Percentiles rank a stretch among this genome's conserved stretches.
Conservation (phyloP, 2,329 filamentous ascomycete species). For the Phaeosphaeriaceae sp. region DNA sequence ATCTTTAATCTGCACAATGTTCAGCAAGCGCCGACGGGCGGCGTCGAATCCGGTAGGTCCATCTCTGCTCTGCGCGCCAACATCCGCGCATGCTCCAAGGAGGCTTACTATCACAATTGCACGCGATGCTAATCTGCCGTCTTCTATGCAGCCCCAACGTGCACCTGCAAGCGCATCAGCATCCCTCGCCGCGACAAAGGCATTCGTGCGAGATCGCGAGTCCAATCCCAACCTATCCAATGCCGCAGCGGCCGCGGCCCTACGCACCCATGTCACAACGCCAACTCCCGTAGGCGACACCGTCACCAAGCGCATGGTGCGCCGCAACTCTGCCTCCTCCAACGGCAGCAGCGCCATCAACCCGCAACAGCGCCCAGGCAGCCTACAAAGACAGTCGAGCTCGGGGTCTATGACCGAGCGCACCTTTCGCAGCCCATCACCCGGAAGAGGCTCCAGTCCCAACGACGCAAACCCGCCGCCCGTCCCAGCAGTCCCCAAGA, state of each 20-base stretch:
- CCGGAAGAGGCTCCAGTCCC: conserved; percentile 34
- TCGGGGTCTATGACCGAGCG: conserved; percentile 85
- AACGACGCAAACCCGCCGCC: conserved; percentile 66
- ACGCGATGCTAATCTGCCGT: conserved; percentile 25
- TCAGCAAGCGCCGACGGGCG: conserved; percentile 39
- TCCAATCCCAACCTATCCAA: conserved; percentile 75
- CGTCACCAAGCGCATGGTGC: conserved; percentile 83
- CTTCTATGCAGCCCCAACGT: conserved; percentile 39
- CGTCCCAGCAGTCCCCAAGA: conserved; percentile 74
- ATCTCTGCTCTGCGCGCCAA: conserved; percentile 9
- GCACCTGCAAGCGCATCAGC: conserved; percentile 71
- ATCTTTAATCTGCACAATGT: conserved; percentile 40
- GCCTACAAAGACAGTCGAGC: conserved; percentile 63
- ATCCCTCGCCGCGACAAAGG: conserved; percentile 79
- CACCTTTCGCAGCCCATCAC: conserved; percentile 80
- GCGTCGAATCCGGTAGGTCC: conserved; percentile 44
- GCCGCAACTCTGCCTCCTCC: conserved; percentile 77
- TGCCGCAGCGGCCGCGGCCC: conserved; percentile 84
- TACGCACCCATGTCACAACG: conserved; percentile 77
- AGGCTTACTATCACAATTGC: not conserved
- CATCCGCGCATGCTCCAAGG: not conserved
- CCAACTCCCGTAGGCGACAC: conserved; percentile 82
- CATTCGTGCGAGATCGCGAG: conserved; percentile 73
- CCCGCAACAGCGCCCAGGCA: conserved; percentile 37
- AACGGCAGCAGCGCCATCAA: conserved; percentile 56